phyloP scores from a whole-genome alignment of 345 rosid genomes.

The Dipteronia sinensis region DNA sequence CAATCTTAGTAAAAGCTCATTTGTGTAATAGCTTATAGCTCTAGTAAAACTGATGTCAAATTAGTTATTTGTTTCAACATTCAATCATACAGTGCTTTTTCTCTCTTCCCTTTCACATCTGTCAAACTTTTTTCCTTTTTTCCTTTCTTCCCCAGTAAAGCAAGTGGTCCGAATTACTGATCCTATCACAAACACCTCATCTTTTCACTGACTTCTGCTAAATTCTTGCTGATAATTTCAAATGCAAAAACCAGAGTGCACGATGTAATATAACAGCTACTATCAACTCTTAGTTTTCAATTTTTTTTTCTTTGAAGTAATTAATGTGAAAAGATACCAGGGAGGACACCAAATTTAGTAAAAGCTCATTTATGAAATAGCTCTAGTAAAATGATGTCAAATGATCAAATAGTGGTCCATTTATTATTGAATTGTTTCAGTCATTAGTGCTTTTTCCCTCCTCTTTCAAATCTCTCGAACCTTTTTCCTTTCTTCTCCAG shows the following conservation, averaged over 20 bases:
- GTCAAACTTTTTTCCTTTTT: background rate
- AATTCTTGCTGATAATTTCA: background rate
- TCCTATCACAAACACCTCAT: background rate
- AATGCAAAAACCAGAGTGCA: background rate
- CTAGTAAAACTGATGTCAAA: background rate
- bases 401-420: background rate
- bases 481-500: background rate
- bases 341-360: background rate
- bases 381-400: background rate
- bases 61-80: background rate
- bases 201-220: constrained; percentile 1
- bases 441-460: background rate
- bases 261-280: background rate
- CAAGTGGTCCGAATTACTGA: background rate
- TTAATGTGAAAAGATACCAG: background rate
- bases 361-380: background rate
- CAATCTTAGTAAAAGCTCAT: background rate
- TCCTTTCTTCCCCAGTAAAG: background rate
- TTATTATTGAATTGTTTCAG: background rate
- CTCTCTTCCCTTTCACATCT: background rate
- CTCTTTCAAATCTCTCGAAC: background rate
- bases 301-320: background rate
- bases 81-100: background rate
- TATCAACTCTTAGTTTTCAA: background rate
- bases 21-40: background rate